phyloP scores from a whole-genome alignment of 208 protist genomes.

The Herpetomonas tarakana region DNA sequence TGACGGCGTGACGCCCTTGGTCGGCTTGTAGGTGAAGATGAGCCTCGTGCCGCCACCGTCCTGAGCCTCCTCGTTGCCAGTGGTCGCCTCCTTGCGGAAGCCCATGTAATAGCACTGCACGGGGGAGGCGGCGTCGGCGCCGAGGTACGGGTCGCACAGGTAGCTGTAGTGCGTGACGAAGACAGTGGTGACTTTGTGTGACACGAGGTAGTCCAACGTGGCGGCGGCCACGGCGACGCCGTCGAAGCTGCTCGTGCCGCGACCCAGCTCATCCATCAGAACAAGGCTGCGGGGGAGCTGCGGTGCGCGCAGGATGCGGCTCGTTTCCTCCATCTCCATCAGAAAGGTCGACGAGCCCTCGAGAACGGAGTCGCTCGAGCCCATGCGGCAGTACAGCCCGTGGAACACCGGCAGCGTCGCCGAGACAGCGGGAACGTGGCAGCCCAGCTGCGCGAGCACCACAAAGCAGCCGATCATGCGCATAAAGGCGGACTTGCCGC shows the following conservation, averaged over 20 bases:
- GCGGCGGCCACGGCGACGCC: slow-evolving; percentile 92
- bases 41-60: slow-evolving; percentile 21
- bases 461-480: slow-evolving; percentile 91
- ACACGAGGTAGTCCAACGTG: slow-evolving; percentile 89
- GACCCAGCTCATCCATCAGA: slow-evolving; percentile 96
- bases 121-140: background rate
- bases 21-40: slow-evolving; percentile 85
- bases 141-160: slow-evolving; percentile 73
- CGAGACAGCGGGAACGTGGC: slow-evolving; percentile 89
- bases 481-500: slow-evolving; percentile 93
- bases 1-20: slow-evolving; percentile 73
- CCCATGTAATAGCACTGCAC: slow-evolving; percentile 88
- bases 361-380: slow-evolving; percentile 90
- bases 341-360: slow-evolving; percentile 96
- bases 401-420: slow-evolving; percentile 86
- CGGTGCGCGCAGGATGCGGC: slow-evolving; percentile 81
- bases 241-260: slow-evolving; percentile 95
- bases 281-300: slow-evolving; percentile 86
- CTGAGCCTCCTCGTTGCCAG: slow-evolving; percentile 55
- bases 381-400: slow-evolving; percentile 93
- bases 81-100: slow-evolving; percentile 66
- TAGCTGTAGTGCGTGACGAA: slow-evolving; percentile 96
- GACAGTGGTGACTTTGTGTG: slow-evolving; percentile 65
- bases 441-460: slow-evolving; percentile 94
- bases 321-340: slow-evolving; percentile 96